Evolutionary conservation across 495 filamentous ascomycete species (phyloP), one percentile per base, ranked within the genome.

Genomic region (Aspergillus baeticus): DNA sequence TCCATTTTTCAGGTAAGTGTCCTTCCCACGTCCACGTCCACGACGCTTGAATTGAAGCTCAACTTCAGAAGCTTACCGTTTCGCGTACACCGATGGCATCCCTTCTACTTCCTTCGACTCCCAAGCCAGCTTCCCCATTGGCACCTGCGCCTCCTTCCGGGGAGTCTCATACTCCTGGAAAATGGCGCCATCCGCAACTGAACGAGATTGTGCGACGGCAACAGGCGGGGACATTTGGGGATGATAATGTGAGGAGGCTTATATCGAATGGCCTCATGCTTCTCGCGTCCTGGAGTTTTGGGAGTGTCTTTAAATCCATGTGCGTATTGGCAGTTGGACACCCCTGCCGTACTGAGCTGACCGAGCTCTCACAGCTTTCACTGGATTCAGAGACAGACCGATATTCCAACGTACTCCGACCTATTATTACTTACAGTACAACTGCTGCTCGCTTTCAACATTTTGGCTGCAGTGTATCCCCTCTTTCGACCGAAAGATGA

Each of bases 121-220:
- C 75, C 87, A 91, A 63, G 86, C 70, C 73, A 75, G 69, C 58
- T 69, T 64, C 73, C 79, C 26, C 8, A 29, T 29, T 29, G 26
- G 67, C 61, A 77, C 41, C 66, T 64, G 67, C 66, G 73, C 79
- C 73, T 53, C 66, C 61, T 7, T 57, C 70, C 6, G 77, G 76
- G 72, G 77, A 66, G 57, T 76, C 79, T n/a, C 77, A 76, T 13
- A 78, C 80, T 7, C 84, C 90, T 13, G 92, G 92, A 46, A 90
- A 87, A 71, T 97, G 92, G 92, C 81, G 83, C 57, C 92, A 97
- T 70, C 92, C 92, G 5, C 82, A 84, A 26, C 73, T 96, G 45
- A 76, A 87, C 58, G 90, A 95, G 67, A 88, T 97, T 59, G 79
- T 84, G 13, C 79, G 79, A 48, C 84, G 92, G 26, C 88, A 89